Evolutionary conservation across 192 early-diverging fungal species (phyloP), one percentile per base, ranked within the genome.

Genomic region (Coemansia sp.): DNA sequence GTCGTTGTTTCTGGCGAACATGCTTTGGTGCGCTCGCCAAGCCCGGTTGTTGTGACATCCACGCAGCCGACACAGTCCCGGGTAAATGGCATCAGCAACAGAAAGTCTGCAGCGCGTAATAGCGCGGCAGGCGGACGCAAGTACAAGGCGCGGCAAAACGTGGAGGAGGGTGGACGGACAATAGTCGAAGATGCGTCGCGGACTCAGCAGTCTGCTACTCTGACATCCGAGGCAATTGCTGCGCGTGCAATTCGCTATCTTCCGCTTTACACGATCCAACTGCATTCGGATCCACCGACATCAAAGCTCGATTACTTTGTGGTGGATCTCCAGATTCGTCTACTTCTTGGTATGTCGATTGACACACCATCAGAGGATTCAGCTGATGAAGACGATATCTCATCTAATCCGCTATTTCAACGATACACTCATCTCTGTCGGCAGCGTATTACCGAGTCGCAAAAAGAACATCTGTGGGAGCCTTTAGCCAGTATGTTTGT

Each of bases 381-480:
- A 16, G 22, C 10, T 3, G 19, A 26, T 19, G 28, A 47, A 32
- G 52, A 56, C 12, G 56, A 54, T 19, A 54, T 30, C 7, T 54
- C 34, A 12, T 34, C 23, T 18, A 81, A 81, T 34, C 72, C 78
- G 21, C 72, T 90, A 19, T 87, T 83, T 68, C 51, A 54, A 24
- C 73, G 67, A n/a, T 90, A 90, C 49, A 83, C 87, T n/a, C 74
- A 85, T 25, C 65, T 90, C 18, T 69, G 71, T 41, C 83, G 85
- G 19, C 81, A 84, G 18, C 50, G 62, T 28, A 68, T 90, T 12
- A 83, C 71, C 6, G 62, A 63, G 12, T 60, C 71, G 0, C 87
- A 90, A 52, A 90, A 90, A 69, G 87, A 86, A 56, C 86, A 85
- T 18, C 65, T 90, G 18, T 90, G 89, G 89, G 84, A 82, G 25